A percentile compares a stretch with the other conserved stretches of the same genome.
Conservation (phyloP, 2,329 filamentous ascomycete species). For the Calcarisporium arbuscula region DNA sequence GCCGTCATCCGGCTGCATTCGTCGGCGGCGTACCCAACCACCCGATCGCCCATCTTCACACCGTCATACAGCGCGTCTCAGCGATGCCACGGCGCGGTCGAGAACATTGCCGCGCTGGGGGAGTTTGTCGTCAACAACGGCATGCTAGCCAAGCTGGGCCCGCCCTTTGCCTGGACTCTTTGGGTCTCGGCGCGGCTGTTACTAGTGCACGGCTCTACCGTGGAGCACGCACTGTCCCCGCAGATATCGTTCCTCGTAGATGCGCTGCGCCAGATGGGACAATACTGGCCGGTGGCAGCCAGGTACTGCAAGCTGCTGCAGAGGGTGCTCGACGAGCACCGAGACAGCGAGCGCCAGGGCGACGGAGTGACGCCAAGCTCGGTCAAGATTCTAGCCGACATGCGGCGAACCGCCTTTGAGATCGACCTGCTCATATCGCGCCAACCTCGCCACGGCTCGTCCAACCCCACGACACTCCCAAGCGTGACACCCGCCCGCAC, state of each 20-base stretch:
- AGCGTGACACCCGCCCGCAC: conserved; percentile 57
- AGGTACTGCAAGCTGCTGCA: conserved; percentile 75
- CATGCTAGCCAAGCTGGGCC: conserved; percentile 74
- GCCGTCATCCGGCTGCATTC: conserved; percentile 87
- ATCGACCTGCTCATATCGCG: conserved; percentile 83
- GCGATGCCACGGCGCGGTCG: conserved; percentile 74
- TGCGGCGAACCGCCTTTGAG: conserved; percentile 86
- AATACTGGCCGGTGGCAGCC: conserved; percentile 78
- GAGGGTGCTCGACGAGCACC: conserved; percentile 79
- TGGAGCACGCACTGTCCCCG: conserved; percentile 74
- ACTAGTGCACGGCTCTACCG: conserved; percentile 84
- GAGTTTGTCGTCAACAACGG: conserved; percentile 71
- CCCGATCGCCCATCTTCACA: conserved; percentile 80
- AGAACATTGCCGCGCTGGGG: conserved; percentile 71
- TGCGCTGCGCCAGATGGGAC: conserved; percentile 72
- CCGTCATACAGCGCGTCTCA: conserved; percentile 82
- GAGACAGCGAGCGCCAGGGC: conserved; percentile 67
- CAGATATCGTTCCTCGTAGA: conserved; percentile 79
- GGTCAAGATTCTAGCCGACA: conserved; percentile 82
- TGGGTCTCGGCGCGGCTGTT: conserved; percentile 87
- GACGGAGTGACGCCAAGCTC: conserved; percentile 74
- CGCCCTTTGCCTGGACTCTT: conserved; percentile 84
- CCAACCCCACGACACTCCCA: conserved; percentile 37
- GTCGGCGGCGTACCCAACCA: conserved; percentile 87
- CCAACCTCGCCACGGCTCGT: conserved; percentile 53